These are phyloP conservation scores for Pleurostoma richardsiae DNA, from an alignment of 2,329 filamentous ascomycete species.

Conservation along the genomic window DNA sequence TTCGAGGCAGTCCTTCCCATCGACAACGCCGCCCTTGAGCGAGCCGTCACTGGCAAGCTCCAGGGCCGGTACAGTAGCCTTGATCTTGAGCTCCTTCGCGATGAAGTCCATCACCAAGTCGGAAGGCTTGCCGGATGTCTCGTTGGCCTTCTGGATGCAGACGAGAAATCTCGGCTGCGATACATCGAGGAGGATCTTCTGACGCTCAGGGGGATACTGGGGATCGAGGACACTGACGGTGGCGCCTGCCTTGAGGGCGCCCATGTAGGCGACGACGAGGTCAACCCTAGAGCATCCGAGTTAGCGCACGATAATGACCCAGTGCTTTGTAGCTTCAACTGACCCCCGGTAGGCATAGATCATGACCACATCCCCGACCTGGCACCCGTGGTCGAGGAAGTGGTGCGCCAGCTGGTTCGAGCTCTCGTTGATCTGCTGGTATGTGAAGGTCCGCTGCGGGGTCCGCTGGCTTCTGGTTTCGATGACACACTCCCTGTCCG, in stretches of 20 bases:
- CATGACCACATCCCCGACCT: conserved; percentile 86
- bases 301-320: too few species aligned
- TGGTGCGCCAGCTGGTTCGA: conserved; percentile 78
- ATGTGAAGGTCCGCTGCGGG: conserved; percentile 68
- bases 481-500: conserved; percentile 49
- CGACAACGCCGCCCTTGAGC: conserved; percentile 61
- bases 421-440: conserved; percentile 79
- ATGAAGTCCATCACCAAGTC: conserved; percentile 58
- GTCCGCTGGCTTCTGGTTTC: conserved; percentile 42
- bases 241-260: conserved; percentile 56
- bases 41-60: conserved; percentile 65
- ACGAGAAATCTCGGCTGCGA: conserved; percentile 66
- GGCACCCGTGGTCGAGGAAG: conserved; percentile 66
- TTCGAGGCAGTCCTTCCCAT: conserved; percentile 36
- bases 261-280: conserved; percentile 69
- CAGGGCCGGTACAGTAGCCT: conserved; percentile 70
- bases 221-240: conserved; percentile 71
- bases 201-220: conserved; percentile 72
- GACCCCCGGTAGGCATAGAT: conserved; percentile 69
- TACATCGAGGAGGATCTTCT: conserved; percentile 71
- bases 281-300: conserved; percentile 48
- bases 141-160: conserved; percentile 64
- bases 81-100: conserved; percentile 64
- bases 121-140: conserved; percentile 56
- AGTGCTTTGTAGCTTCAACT: too few species aligned